Conservation (phyloP, 2,329 filamentous ascomycete species). For the Colletotrichum tanaceti region DNA sequence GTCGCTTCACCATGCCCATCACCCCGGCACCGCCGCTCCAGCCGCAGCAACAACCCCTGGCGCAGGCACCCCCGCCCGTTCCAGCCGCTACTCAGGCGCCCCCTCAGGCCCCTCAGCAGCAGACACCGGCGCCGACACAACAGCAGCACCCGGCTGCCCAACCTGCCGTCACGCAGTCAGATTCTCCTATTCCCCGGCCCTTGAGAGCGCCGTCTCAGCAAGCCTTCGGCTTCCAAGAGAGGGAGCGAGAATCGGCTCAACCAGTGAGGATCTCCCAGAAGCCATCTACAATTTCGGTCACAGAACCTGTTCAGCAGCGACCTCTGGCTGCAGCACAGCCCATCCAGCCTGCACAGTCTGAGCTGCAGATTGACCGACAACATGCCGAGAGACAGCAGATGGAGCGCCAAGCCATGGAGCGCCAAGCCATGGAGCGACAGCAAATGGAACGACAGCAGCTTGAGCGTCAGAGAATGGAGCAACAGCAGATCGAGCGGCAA, state of each 20-base stretch:
- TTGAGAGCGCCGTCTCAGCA: constrained; percentile 56
- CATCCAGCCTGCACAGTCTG: constrained; percentile 48
- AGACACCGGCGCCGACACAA: constrained; percentile 46
- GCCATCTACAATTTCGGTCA: constrained; percentile 47
- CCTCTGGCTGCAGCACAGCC: constrained; percentile 52
- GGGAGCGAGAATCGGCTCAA: constrained; percentile 52
- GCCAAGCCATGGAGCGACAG: constrained; percentile 42
- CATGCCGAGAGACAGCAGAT: constrained; percentile 43
- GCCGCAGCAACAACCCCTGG: constrained; percentile 42
- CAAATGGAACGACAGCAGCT: constrained; percentile 22
- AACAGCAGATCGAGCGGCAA: constrained; percentile 34
- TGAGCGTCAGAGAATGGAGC: constrained; percentile 23
- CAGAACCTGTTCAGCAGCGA: constrained; percentile 51
- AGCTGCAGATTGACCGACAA: constrained; percentile 46
- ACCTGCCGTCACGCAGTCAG: constrained; percentile 53
- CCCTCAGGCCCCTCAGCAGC: constrained; percentile 28
- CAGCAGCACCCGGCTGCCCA: constrained; percentile 53
- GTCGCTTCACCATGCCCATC: constrained; percentile 60
- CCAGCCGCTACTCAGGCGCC: constrained; percentile 38
- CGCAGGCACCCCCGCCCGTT: constrained; percentile 27
- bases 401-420: constrained; percentile 47
- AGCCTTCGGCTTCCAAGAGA: constrained; percentile 58
- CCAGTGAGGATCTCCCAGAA: constrained; percentile 57
- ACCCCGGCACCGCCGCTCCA: constrained; percentile 54
- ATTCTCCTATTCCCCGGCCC: constrained; percentile 60